phyloP scores from a whole-genome alignment of 106 monocot species.

The Platanthera guangdongensis region DNA sequence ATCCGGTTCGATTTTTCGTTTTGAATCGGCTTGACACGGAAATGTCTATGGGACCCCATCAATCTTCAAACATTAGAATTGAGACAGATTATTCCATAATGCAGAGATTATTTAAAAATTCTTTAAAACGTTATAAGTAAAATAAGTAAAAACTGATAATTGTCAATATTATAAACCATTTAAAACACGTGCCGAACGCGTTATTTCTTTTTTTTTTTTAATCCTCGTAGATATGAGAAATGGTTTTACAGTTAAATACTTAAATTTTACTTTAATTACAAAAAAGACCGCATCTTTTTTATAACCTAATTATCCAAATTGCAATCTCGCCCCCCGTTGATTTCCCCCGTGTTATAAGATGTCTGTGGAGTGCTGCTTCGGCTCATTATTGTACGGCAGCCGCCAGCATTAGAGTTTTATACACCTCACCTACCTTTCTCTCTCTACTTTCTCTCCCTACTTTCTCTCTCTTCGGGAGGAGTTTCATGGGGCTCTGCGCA shows the following conservation, averaged over 20 bases:
- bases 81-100: too few relatives aligned
- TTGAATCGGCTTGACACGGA: too few relatives aligned
- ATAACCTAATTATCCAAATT: conserved; percentile 7
- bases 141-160: too few relatives aligned
- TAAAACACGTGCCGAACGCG: too few relatives aligned
- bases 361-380: background rate
- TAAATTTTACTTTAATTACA: background rate
- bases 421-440: background rate
- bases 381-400: background rate
- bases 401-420: background rate
- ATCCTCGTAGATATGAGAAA: background rate
- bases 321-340: background rate
- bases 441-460: background rate
- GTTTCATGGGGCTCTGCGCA: conserved; percentile 57
- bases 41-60: too few relatives aligned
- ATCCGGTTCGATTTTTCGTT: too few relatives aligned
- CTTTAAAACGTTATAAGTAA: too few relatives aligned
- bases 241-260: background rate
- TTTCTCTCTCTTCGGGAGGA: background rate
- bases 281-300: background rate
- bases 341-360: background rate
- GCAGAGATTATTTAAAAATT: too few relatives aligned
- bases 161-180: too few relatives aligned
- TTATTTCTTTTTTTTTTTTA: too few relatives aligned
- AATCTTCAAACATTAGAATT: too few relatives aligned